phyloP scores from a whole-genome alignment of 768 basidiomycete species.

The Agrocybe pediades region DNA sequence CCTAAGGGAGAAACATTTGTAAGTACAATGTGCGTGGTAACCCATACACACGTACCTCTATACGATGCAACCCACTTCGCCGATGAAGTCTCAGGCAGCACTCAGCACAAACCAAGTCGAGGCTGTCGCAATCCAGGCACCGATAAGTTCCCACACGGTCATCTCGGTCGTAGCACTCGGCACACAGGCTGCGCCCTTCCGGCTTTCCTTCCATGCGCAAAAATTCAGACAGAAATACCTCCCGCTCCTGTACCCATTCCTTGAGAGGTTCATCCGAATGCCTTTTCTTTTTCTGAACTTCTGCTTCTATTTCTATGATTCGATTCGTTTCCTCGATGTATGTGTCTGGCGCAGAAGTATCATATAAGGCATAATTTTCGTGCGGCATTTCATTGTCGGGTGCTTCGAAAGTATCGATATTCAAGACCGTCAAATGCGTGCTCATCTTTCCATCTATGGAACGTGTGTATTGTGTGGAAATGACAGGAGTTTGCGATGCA shows the following conservation, averaged over 20 bases:
- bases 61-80: not conserved
- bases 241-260: not conserved
- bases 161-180: not conserved
- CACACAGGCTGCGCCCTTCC: not conserved
- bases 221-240: not conserved
- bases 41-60: not conserved
- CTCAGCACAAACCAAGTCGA: not conserved
- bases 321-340: too few relatives aligned
- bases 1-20: not conserved
- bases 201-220: not conserved
- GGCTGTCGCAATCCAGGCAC: not conserved
- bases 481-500: too few relatives aligned
- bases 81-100: not conserved
- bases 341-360: too few relatives aligned
- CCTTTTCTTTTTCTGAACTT: too few relatives aligned
- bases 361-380: too few relatives aligned
- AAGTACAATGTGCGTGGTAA: not conserved
- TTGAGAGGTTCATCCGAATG: not conserved
- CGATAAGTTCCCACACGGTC: not conserved
- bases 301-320: too few relatives aligned
- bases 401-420: too few relatives aligned
- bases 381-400: too few relatives aligned
- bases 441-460: too few relatives aligned
- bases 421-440: too few relatives aligned
- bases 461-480: too few relatives aligned